Percentiles rank a stretch among this genome's conserved stretches.
phyloP scores from a whole-genome alignment of 345 rosid genomes.

The Boechera stricta region DNA sequence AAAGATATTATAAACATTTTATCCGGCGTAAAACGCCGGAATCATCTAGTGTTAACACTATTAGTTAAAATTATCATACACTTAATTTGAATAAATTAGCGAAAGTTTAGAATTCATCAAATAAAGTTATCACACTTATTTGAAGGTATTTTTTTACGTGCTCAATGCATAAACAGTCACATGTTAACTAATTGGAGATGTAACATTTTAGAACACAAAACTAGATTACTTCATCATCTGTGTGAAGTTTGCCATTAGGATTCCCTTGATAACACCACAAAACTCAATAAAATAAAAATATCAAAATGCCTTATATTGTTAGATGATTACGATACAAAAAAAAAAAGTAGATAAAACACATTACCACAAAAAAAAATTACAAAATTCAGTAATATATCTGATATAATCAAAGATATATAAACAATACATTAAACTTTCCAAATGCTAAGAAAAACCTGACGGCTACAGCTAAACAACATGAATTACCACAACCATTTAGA shows the following conservation, averaged over 20 bases:
- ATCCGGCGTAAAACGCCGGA: no score
- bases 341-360: not conserved
- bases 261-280: not conserved
- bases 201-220: not conserved
- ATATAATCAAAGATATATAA: conserved; percentile 22
- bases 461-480: conserved; percentile 36
- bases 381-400: conserved; percentile 17
- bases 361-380: not conserved
- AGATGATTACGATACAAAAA: conserved; percentile 4
- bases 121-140: not conserved
- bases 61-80: no score
- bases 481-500: conserved; percentile 30
- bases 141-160: not conserved
- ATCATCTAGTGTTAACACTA: no score
- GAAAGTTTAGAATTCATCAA: no score
- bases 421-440: conserved; percentile 22
- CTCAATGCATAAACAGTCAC: not conserved
- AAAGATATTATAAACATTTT: no score
- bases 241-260: not conserved
- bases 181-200: no score
- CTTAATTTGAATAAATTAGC: no score
- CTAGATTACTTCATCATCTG: no score
- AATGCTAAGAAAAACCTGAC: conserved; percentile 24
- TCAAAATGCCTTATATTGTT: conserved; percentile 10
- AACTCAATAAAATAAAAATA: not conserved